phyloP scores from a whole-genome alignment of 1,284 basidiomycete genomes.

The Ganoderma lingzhi region DNA sequence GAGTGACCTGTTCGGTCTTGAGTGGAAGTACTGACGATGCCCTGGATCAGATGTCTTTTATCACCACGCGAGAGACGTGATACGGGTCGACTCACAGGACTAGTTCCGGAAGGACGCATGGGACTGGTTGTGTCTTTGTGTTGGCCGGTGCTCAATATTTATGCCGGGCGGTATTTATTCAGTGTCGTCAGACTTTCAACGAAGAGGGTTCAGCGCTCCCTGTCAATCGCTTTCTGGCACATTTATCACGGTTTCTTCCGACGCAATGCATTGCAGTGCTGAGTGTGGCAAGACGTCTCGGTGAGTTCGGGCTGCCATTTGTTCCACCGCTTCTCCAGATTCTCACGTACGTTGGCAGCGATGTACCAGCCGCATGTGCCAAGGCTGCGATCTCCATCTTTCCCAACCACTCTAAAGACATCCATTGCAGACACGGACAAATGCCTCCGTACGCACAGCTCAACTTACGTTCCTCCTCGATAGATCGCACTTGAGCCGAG shows the following conservation, averaged over 20 bases:
- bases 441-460: background rate
- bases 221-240: background rate
- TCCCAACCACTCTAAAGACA: background rate
- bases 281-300: background rate
- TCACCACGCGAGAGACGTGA: background rate
- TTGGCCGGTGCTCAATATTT: background rate
- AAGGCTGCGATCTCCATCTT: background rate
- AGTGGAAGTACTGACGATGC: background rate
- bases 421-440: background rate
- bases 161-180: background rate
- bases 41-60: background rate
- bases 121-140: background rate
- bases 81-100: background rate
- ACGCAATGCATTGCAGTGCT: background rate
- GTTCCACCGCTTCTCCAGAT: background rate
- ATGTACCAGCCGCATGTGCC: background rate
- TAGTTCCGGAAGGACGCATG: background rate
- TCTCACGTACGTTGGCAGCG: background rate
- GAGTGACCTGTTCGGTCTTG: background rate
- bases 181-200: background rate
- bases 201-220: background rate
- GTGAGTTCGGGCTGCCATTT: background rate
- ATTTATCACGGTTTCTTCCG: background rate
- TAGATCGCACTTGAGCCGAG: slow-evolving; percentile 2
- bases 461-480: slow-evolving; percentile 1